These are phyloP conservation scores for Lithospermum erythrorhizon DNA, from an alignment of 257 asterid genomes.

Conservation along the genomic window DNA sequence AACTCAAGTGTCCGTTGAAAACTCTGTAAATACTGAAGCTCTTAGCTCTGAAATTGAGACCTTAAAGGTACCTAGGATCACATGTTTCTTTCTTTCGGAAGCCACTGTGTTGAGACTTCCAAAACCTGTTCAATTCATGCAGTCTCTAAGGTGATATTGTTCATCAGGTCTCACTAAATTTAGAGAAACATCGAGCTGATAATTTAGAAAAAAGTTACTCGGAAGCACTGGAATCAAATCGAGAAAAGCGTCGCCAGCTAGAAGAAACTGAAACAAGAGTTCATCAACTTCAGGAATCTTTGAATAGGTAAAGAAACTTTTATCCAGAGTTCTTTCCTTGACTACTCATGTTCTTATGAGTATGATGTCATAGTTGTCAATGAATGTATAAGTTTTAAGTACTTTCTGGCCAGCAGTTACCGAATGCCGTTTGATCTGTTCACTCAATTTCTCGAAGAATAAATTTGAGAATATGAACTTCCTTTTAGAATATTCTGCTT, in stretches of 20 bases:
- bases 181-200: slow-evolving; percentile 74
- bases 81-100: slow-evolving; percentile 12
- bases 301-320: slow-evolving; percentile 55
- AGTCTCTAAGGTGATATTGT: slow-evolving; percentile 9
- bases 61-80: slow-evolving; percentile 41
- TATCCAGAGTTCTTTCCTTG: not conserved
- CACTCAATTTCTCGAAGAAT: no score
- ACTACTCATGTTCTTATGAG: no score
- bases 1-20: slow-evolving; percentile 61
- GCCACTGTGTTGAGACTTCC: not conserved
- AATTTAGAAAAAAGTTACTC: slow-evolving; percentile 52
- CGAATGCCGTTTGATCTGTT: no score
- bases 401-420: no score
- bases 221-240: slow-evolving; percentile 57
- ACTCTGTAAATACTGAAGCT: slow-evolving; percentile 63
- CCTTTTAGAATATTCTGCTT: no score
- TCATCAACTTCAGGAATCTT: slow-evolving; percentile 78
- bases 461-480: no score
- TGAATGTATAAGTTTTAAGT: no score
- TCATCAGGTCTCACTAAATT: slow-evolving; percentile 49
- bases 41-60: slow-evolving; percentile 61
- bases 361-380: no score
- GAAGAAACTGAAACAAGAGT: slow-evolving; percentile 82
- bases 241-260: slow-evolving; percentile 66
- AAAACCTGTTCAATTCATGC: not conserved